Evolutionary conservation across 2,329 filamentous ascomycete species (phyloP).

Genomic region (Aspergillus persii): DNA sequence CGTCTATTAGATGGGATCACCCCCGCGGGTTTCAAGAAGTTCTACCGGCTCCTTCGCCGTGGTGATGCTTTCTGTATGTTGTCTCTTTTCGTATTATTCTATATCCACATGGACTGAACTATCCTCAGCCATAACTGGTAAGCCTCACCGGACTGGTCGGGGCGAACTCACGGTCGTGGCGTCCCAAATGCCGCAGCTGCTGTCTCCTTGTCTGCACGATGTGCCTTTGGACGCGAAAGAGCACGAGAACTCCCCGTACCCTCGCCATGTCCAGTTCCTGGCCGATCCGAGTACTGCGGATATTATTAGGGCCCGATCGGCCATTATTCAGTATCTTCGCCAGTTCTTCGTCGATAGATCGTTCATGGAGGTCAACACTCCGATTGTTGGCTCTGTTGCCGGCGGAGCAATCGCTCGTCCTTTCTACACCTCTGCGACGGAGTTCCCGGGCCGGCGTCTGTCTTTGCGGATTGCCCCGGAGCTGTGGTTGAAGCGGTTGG

Average conservation of each 20-base stretch:
- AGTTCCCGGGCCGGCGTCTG: conserved; percentile 69
- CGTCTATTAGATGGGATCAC: conserved; percentile 41
- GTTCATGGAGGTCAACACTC: conserved; percentile 88
- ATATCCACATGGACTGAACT: conserved; percentile 12
- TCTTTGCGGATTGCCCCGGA: conserved; percentile 88
- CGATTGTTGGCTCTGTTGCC: conserved; percentile 76
- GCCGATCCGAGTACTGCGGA: conserved; percentile 68
- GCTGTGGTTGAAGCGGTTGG: conserved; percentile 87
- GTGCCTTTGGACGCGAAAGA: conserved; percentile 70
- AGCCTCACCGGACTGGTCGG: conserved; percentile 65
- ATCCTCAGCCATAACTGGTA: conserved; percentile 63
- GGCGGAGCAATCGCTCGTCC: conserved; percentile 86
- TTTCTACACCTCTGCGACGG: conserved; percentile 76
- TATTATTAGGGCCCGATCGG: conserved; percentile 69
- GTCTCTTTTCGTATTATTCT: conserved; percentile 7
- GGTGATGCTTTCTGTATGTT: conserved; percentile 81
- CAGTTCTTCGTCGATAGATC: conserved; percentile 67
- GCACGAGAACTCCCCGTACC: conserved; percentile 68
- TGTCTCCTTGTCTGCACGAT: conserved; percentile 76
- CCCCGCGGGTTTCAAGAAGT: conserved; percentile 53
- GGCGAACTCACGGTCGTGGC: conserved; percentile 75
- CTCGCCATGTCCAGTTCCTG: conserved; percentile 83
- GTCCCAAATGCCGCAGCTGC: conserved; percentile 64
- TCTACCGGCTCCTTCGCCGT: conserved; percentile 66
- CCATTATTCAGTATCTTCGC: conserved; percentile 71